phyloP scores from a whole-genome alignment of 164 flowering plant species.

The Umbellularia californica region DNA sequence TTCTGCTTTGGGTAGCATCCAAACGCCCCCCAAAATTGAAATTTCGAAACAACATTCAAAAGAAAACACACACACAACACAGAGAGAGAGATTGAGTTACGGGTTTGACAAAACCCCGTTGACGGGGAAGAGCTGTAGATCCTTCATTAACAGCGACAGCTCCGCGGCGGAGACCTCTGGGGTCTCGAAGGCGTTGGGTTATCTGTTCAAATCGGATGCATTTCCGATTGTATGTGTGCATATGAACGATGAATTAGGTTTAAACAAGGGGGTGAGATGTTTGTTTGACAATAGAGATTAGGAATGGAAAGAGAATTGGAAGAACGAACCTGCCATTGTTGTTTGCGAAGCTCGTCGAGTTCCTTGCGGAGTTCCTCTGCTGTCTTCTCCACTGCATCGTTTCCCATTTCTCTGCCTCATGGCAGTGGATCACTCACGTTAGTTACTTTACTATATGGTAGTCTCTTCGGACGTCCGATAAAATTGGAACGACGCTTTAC shows the following conservation, averaged over 20 bases:
- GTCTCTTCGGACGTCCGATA: too few relatives aligned
- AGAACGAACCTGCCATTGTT: slow-evolving; percentile 69
- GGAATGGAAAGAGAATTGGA: neutral
- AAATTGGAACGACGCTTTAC: too few relatives aligned
- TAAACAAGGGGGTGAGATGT: neutral
- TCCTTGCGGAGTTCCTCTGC: slow-evolving; percentile 87
- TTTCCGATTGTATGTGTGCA: neutral
- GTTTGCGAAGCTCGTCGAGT: slow-evolving; percentile 88
- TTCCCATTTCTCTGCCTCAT: neutral
- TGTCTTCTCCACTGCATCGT: slow-evolving; percentile 59
- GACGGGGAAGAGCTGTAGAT: slow-evolving; percentile 38
- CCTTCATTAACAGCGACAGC: slow-evolving; percentile 44
- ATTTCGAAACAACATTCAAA: neutral
- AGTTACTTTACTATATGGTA: too few relatives aligned
- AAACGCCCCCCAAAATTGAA: neutral
- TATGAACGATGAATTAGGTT: neutral
- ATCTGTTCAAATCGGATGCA: slow-evolving; percentile 37
- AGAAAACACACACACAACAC: neutral
- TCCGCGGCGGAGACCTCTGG: slow-evolving; percentile 84
- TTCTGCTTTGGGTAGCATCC: neutral
- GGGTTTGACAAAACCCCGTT: slow-evolving; percentile 61
- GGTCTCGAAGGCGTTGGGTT: slow-evolving; percentile 85
- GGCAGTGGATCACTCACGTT: too few relatives aligned
- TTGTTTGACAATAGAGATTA: neutral
- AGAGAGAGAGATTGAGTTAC: slow-evolving; percentile 22